These are phyloP conservation scores for Aegilops bicornis DNA, from an alignment of 176 grass and related monocot genomes.

Conservation along the genomic window DNA sequence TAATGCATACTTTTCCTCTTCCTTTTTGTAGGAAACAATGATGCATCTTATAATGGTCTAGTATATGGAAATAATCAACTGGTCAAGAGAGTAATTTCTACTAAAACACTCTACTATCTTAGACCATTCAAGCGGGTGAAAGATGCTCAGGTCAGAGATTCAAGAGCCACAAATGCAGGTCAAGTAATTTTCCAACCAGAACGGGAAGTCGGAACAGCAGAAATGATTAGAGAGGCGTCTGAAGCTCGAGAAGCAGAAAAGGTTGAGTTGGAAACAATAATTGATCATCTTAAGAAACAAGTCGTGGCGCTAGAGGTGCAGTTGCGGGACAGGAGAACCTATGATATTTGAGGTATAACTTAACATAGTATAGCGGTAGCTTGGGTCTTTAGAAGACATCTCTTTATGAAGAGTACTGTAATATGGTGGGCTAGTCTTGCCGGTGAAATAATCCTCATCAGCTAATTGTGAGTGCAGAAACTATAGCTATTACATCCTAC, in stretches of 20 bases:
- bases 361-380: not conserved
- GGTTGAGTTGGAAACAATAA: not conserved
- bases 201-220: not conserved
- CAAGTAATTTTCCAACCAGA: constrained; percentile 11
- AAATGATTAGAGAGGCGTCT: constrained; percentile 2
- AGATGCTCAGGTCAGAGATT: constrained; percentile 5
- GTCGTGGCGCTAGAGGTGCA: not conserved
- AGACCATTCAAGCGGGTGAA: not conserved
- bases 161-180: not conserved
- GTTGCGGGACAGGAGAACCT: not conserved
- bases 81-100: not conserved
- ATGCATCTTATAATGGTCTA: not conserved
- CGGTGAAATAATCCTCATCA: not conserved
- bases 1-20: not conserved
- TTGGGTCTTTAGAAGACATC: not conserved
- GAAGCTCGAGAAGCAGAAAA: not conserved
- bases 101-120: constrained; percentile 26
- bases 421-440: not conserved
- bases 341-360: not conserved
- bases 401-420: not conserved
- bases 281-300: not conserved
- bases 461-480: not conserved
- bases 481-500: not conserved
- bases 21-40: not conserved
- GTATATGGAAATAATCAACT: not conserved